Base-by-base conservation (phyloP, 2,329 filamentous ascomycete genomes). In the Colletotrichum melonis region DNA sequence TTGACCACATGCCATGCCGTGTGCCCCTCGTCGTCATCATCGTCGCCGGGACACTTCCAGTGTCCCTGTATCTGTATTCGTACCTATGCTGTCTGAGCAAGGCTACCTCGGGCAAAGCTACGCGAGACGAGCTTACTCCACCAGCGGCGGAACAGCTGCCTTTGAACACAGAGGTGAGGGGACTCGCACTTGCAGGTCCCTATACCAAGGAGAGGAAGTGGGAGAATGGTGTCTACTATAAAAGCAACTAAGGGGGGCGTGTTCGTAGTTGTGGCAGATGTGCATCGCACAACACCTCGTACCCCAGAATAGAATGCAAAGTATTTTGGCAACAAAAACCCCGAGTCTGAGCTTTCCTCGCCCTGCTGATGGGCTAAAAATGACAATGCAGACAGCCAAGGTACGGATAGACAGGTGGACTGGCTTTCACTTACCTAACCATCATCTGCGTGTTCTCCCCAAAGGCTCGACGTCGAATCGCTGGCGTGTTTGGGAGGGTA, bases 281-380 rank as follows among this genome's bases (percentile, higher is more conserved):
- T 54, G 55, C 54, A 42, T 69, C 66, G 28, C 32, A 54, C 55
- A 58, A 55, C 46, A 30, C 16, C 24, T 69, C 42, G 69, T 69
- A 52, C 69, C 54, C 42, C 66, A 72, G 69, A 72, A 69, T 72
- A 72, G 69, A 72, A n/a, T 69, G 66, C 52, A 54, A 22, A 49
- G 54, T 54, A 55, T 56, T 42, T 59, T 58, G 35, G 69, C 49
- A 60, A 63, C 46, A 54, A 54, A 54, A 54, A 7, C 24, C 60
- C n/a, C 30, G 22, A 14, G 57, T 42, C 57, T 54, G 52, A 56
- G 64, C 64, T 58, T 49, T 32, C 32, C 35, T n/a, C 56, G 26
- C 16, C 7, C 24, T 52, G 42, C 42, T 54, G 38, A 6, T 42
- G 38, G 38, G 16, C 38, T 42, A 42, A 42, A 42, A 42, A 42